A percentile compares a stretch with the other conserved stretches of the same genome.
phyloP scores from a whole-genome alignment of 2,329 filamentous ascomycete species.

The Phoma herbarum region DNA sequence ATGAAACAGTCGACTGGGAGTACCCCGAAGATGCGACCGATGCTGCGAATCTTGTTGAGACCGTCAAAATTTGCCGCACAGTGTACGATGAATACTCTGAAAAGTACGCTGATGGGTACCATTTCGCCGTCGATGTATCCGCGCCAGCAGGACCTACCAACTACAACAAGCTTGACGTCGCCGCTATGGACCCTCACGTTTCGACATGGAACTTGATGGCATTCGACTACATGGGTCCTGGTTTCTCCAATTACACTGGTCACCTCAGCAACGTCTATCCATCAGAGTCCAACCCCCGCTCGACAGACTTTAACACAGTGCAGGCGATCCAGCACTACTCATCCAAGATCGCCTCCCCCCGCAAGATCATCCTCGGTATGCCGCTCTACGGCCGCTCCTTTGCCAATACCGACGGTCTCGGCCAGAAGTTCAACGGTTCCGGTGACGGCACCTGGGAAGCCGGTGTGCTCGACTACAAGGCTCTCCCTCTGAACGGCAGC shows the following conservation, averaged over 20 bases:
- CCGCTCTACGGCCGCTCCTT: slow-evolving; percentile 45
- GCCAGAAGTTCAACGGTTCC: slow-evolving; percentile 38
- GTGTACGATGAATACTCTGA: slow-evolving; percentile 52
- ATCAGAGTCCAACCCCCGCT: slow-evolving; percentile 25
- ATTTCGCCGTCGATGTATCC: slow-evolving; percentile 56
- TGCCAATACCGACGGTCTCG: slow-evolving; percentile 35
- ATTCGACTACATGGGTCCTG: slow-evolving; percentile 68
- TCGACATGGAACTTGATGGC: slow-evolving; percentile 71
- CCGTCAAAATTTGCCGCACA: slow-evolving; percentile 47
- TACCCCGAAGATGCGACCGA: slow-evolving; percentile 53
- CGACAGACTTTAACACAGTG: slow-evolving; percentile 44
- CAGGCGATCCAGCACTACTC: slow-evolving; percentile 41
- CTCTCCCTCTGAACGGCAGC: slow-evolving; percentile 35
- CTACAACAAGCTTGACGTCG: slow-evolving; percentile 52
- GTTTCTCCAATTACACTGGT: slow-evolving; percentile 77
- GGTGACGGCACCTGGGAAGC: slow-evolving; percentile 38
- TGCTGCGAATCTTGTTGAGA: slow-evolving; percentile 49
- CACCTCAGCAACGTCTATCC: slow-evolving; percentile 41
- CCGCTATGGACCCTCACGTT: slow-evolving; percentile 54
- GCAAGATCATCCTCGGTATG: slow-evolving; percentile 41
- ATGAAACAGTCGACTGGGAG: slow-evolving; percentile 50
- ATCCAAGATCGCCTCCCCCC: slow-evolving; percentile 24
- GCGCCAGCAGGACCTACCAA: slow-evolving; percentile 54
- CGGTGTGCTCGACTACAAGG: slow-evolving; percentile 42
- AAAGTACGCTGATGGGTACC: slow-evolving; percentile 49